phyloP scores from a whole-genome alignment of 1,284 basidiomycete genomes.

The Tylopilus sp. region DNA sequence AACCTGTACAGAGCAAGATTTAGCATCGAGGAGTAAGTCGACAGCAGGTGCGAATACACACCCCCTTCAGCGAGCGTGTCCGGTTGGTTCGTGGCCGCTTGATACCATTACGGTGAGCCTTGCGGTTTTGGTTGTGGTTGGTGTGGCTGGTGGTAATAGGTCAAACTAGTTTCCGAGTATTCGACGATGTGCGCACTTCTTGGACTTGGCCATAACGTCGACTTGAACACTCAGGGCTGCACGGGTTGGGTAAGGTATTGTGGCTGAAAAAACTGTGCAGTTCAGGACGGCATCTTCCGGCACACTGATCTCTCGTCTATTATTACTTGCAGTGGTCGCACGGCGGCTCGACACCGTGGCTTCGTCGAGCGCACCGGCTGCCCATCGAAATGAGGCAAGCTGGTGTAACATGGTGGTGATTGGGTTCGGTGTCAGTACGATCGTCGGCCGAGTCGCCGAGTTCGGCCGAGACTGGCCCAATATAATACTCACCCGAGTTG shows the following conservation, averaged over 20 bases:
- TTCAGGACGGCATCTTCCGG: slow-evolving; percentile 27
- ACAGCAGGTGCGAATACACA: slow-evolving; percentile 43
- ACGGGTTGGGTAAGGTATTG: slow-evolving; percentile 10
- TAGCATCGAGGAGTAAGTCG: slow-evolving; percentile 6
- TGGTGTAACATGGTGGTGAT: too few relatives aligned
- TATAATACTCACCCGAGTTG: background rate
- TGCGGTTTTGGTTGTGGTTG: slow-evolving; percentile 92
- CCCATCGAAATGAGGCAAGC: too few relatives aligned
- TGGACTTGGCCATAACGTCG: slow-evolving; percentile 75
- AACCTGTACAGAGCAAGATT: slow-evolving; percentile 47
- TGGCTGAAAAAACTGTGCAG: slow-evolving; percentile 47
- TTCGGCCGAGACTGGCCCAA: slow-evolving; percentile 20
- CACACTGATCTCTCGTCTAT: too few relatives aligned
- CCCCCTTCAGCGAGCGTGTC: slow-evolving; percentile 89
- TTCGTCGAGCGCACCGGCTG: too few relatives aligned
- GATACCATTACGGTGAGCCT: slow-evolving; percentile 98
- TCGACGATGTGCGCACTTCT: slow-evolving; percentile 52
- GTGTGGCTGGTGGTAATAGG: slow-evolving; percentile 58
- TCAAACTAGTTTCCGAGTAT: slow-evolving; percentile 8
- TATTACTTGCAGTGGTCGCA: too few relatives aligned
- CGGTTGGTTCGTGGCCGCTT: slow-evolving; percentile 74
- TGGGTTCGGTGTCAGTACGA: background rate
- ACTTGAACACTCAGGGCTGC: slow-evolving; percentile 30
- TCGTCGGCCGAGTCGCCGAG: slow-evolving; percentile 21
- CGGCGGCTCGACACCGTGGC: too few relatives aligned